Percentiles rank a stretch among this genome's conserved stretches.
Conservation (phyloP, 805 yeast genomes). For the Ogataea pilisensis region DNA sequence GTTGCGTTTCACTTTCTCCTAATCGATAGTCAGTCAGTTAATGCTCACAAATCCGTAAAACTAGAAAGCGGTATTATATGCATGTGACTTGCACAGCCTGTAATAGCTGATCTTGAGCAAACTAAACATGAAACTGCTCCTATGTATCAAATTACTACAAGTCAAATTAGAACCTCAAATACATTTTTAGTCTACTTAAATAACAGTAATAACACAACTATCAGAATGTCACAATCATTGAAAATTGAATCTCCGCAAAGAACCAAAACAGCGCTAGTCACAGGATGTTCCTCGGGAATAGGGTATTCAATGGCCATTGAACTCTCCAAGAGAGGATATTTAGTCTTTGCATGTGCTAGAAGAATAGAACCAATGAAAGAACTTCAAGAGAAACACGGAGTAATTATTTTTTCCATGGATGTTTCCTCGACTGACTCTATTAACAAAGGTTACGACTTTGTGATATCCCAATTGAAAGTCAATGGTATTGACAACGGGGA, state of each 20-base stretch:
- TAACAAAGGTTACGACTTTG: constrained; percentile 36
- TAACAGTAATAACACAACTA: too few relatives aligned
- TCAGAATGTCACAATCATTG: not conserved
- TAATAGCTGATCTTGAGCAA: too few relatives aligned
- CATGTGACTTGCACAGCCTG: too few relatives aligned
- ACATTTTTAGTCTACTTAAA: too few relatives aligned
- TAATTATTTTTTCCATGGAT: constrained; percentile 50
- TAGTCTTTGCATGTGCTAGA: constrained; percentile 73
- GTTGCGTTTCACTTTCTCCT: too few relatives aligned
- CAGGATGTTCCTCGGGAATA: constrained; percentile 58
- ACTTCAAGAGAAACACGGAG: constrained; percentile 34
- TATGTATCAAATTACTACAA: too few relatives aligned
- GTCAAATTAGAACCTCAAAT: too few relatives aligned
- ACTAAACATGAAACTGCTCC: too few relatives aligned
- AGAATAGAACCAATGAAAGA: constrained; percentile 57
- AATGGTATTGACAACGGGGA: constrained; percentile 23
- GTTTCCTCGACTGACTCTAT: constrained; percentile 52
- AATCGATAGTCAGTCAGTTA: too few relatives aligned
- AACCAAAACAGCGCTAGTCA: constrained; percentile 39
- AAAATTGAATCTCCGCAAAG: too few relatives aligned
- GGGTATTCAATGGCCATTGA: constrained; percentile 44
- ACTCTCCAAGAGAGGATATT: constrained; percentile 36
- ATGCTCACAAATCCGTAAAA: too few relatives aligned
- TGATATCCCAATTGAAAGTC: constrained; percentile 23
- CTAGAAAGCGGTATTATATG: too few relatives aligned